Percentiles rank a stretch among this genome's conserved stretches.
These are phyloP conservation scores for Coniferiporia sulphurascens DNA, from an alignment of 1,284 basidiomycete genomes.

Conservation along the genomic window DNA sequence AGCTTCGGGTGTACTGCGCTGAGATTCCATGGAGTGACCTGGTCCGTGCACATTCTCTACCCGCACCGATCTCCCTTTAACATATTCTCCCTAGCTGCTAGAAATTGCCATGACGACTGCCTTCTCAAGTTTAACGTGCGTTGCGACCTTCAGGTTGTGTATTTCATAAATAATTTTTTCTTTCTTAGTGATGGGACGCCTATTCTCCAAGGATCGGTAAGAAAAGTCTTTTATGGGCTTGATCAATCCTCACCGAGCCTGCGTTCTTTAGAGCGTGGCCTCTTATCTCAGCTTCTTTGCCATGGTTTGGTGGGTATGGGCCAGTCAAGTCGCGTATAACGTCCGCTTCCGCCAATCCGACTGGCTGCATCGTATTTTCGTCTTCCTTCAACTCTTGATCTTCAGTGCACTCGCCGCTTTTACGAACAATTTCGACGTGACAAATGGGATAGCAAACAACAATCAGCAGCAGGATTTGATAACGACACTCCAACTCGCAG, in stretches of 20 bases:
- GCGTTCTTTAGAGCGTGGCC: slow-evolving; percentile 7
- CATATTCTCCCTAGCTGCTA: slow-evolving; percentile 9
- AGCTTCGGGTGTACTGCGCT: slow-evolving; percentile 13
- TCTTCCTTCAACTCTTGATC: slow-evolving; percentile 19
- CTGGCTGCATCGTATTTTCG: slow-evolving; percentile 20
- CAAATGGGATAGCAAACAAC: slow-evolving; percentile 13
- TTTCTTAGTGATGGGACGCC: slow-evolving; percentile 12
- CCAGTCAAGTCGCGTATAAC: slow-evolving; percentile 20
- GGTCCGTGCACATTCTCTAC: not conserved
- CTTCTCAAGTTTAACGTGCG: slow-evolving; percentile 18
- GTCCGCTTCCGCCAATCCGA: slow-evolving; percentile 20
- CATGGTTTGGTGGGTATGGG: slow-evolving; percentile 23
- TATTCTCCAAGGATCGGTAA: slow-evolving; percentile 15
- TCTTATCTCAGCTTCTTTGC: slow-evolving; percentile 20
- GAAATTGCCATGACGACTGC: slow-evolving; percentile 19
- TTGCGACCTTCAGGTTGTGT: too few species aligned
- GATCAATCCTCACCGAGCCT: not conserved
- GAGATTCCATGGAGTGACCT: slow-evolving; percentile 17
- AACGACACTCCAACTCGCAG: slow-evolving; percentile 4
- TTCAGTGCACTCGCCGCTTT: slow-evolving; percentile 21
- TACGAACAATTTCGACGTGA: slow-evolving; percentile 20
- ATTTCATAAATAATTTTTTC: too few species aligned
- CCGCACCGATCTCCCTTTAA: not conserved
- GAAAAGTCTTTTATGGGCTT: not conserved
- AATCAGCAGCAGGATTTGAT: not conserved